Evolutionary conservation across 805 yeast genomes (phyloP), one percentile per base, ranked within the genome.

Genomic region (Candida vaughaniae): DNA sequence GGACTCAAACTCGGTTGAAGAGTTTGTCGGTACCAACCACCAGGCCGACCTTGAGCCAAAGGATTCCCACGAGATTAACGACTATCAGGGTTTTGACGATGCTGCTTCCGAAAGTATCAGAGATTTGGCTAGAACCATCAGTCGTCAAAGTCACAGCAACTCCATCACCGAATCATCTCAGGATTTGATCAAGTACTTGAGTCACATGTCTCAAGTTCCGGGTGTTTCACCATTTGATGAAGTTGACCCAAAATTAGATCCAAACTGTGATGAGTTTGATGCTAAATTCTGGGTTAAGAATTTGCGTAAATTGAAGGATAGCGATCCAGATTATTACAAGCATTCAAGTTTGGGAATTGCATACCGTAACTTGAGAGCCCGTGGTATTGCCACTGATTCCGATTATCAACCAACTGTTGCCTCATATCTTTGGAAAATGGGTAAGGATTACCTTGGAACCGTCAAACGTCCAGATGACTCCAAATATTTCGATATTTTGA

Each of bases 251-350:
- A 55, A 66, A 39, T 58, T 80, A 45, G 77, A 80, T 51, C 86
- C 86, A 0, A 58, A 62, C 16, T 63, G 72, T 33, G 79, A 72
- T 15, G 48, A 69, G 5, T 80, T 80, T 51, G 70, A 71, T 42
- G 64, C 81, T 35, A 72, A 69, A 46, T 73, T 69, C 36, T 80
- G 85, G 85, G 79, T 80, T 41, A 75, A 75, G 53, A 80, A 80
- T 48, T 56, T 77, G 60, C 64, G 78, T 36, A 74, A 72, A 41
- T 49, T 80, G 39, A 53, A 61, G 47, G 64, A 64, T 20, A 49
- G 66, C 3, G 82, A 80, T 46, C 75, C 75, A 0, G 82, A 78
- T n/a, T 75, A 74, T 56, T 80, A 73, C 53, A 77, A 72, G 52
- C 80, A 80, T 15, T 65, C 75, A 26, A 60, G 72, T 11, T 56